Evolutionary conservation across 495 filamentous ascomycete genomes (phyloP).

Genomic region (Lepidopterella palustris): DNA sequence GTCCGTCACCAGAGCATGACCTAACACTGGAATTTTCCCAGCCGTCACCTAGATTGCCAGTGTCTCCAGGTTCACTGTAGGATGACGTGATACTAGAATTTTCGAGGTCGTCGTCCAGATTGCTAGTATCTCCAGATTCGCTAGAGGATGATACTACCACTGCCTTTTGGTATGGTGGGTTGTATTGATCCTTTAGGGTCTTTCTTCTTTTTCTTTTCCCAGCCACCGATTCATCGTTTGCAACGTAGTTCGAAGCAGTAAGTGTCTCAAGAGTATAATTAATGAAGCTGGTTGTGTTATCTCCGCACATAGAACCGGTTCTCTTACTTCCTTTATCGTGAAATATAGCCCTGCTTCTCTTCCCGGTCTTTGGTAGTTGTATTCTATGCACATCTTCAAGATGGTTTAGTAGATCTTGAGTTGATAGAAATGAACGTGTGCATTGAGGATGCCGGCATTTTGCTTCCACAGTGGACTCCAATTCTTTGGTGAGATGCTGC

Average conservation of each 20-base stretch:
- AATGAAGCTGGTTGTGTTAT: background rate
- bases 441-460: slow-evolving; percentile 1
- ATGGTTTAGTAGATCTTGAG: slow-evolving; percentile 7
- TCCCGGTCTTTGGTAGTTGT: background rate
- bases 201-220: background rate
- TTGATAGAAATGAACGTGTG: background rate
- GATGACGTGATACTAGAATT: background rate
- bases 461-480: background rate
- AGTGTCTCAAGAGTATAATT: background rate
- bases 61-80: background rate
- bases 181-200: background rate
- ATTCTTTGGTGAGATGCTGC: slow-evolving; percentile 5
- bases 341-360: background rate
- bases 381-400: slow-evolving; percentile 7
- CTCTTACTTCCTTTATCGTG: too few species aligned
- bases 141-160: background rate
- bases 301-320: too few species aligned
- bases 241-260: background rate
- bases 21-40: background rate
- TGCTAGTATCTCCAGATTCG: background rate
- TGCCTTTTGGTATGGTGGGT: background rate
- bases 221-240: background rate
- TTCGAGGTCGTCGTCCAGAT: background rate
- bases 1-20: background rate
- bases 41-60: background rate